Evolutionary conservation across 1,139 yeast species (phyloP), one percentile per base, ranked within the genome.

Genomic region (Lodderomyces parapsilosis): DNA sequence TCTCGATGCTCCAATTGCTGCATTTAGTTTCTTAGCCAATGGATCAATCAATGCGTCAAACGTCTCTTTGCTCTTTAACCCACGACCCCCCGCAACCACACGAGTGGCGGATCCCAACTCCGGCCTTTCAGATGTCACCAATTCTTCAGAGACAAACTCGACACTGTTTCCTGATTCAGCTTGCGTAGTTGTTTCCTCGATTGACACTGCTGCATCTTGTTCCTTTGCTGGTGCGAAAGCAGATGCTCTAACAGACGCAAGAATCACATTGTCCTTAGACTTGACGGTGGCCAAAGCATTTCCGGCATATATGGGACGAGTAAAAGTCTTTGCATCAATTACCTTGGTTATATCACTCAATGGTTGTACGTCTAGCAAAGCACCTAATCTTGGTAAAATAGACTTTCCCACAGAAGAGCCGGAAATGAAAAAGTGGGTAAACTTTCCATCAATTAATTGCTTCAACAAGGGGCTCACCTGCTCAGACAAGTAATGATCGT

Each of bases 1-100:
- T 65, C 99, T 83, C 6, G 96, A 89, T 9, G 99, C 99, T 58
- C 99, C 99, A 40, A 93, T 86, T 41, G 96, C 98, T 2, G 98
- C 99, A 45, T 83, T 81, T 48, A 93, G 70, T 49, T 87, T 78
- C 45, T 81, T 81, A 10, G 99, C 98, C 53, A 93, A 75, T 41
- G 99, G 99, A 52, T 78, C 81, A 45, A 93, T 72, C 50, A 89
- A 57, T 47, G 76, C 65, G 47, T 88, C 95, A 62, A 93, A 93
- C 46, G 86, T 84, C 60, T 86, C 96, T 66, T 89, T 91, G 63
- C 82, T 84, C 67, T 90, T 89, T 55, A 93, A 79, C 28, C 96
- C 99, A 57, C 97, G 83, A 38, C 99, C 99, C 36, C 99, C 99
- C 20, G 96, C 72, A 31, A 93, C 90, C 35, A 93, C 93, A 40